Percentiles rank a stretch among this genome's conserved stretches.
Evolutionary conservation across 768 basidiomycete species (phyloP).

Genomic region (Rhizopogon rudus): DNA sequence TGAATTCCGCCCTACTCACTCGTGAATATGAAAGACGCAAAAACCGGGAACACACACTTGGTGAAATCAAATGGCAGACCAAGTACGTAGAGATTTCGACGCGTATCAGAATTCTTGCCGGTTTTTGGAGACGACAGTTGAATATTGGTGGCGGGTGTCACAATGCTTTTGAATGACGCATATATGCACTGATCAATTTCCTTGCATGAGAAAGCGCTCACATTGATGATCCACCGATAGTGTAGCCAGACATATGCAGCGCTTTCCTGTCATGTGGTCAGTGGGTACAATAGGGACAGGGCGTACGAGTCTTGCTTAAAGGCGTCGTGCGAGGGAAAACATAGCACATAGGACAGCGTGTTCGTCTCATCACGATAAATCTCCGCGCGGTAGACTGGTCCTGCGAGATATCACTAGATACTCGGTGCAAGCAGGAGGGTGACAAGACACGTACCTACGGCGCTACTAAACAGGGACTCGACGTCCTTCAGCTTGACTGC

Average conservation of each 20-base stretch:
- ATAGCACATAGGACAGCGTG: conserved; percentile 38
- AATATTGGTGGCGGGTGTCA: conserved; percentile 21
- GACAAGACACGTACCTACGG: conserved; percentile 41
- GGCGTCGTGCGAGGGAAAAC: conserved; percentile 48
- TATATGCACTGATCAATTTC: conserved; percentile 10
- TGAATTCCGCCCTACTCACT: conserved; percentile 45
- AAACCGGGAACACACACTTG: conserved; percentile 42
- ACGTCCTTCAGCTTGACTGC: conserved; percentile 41
- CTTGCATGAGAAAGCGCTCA: conserved; percentile 28
- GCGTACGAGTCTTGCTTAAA: conserved; percentile 38
- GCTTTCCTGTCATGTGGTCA: conserved; percentile 46
- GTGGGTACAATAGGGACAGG: conserved; percentile 2
- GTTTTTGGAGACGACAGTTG: conserved; percentile 6
- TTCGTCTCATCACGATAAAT: conserved; percentile 28
- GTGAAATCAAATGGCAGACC: conserved; percentile 79
- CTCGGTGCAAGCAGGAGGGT: neutral
- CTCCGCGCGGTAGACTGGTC: conserved; percentile 47
- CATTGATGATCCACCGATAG: conserved; percentile 49
- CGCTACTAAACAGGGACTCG: conserved; percentile 48
- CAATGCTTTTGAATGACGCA: conserved; percentile 28
- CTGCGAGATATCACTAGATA: conserved; percentile 24
- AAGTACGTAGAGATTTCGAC: conserved; percentile 81
- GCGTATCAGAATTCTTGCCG: conserved; percentile 33
- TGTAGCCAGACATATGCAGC: conserved; percentile 61
- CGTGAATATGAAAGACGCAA: neutral